phyloP scores from a whole-genome alignment of 768 basidiomycete genomes.

The Sarcodon aspratus region DNA sequence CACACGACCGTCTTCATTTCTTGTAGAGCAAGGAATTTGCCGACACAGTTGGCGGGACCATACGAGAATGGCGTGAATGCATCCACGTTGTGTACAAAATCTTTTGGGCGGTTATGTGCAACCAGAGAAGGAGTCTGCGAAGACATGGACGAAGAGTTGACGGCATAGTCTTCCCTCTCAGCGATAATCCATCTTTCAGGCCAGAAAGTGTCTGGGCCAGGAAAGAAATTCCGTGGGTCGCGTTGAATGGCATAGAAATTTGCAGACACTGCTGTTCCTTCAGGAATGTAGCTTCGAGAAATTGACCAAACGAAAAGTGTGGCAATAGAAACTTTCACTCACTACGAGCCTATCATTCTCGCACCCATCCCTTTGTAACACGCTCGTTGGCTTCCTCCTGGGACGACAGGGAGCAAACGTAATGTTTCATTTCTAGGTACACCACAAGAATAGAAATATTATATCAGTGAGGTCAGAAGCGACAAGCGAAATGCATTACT shows the following conservation, averaged over 20 bases:
- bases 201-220: conserved; percentile 26
- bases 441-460: neutral
- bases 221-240: conserved; percentile 35
- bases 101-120: conserved; percentile 3
- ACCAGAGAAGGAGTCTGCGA: neutral
- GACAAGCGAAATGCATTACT: no score
- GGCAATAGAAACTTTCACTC: conserved; percentile 5
- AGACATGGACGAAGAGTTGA: neutral
- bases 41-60: conserved; percentile 30
- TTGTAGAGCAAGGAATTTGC: conserved; percentile 29
- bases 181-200: conserved; percentile 30
- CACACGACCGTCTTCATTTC: conserved; percentile 29
- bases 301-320: neutral
- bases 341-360: conserved; percentile 22
- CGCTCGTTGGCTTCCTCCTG: conserved; percentile 26
- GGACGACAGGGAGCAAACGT: conserved; percentile 32
- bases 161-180: neutral
- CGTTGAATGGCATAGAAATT: conserved; percentile 32
- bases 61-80: conserved; percentile 34
- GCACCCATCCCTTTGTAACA: conserved; percentile 18
- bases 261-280: conserved; percentile 27
- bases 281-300: conserved; percentile 25
- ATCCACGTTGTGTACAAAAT: conserved; percentile 12
- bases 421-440: conserved; percentile 31
- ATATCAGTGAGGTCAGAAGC: no score